Conservation (phyloP, 441 rosid species). For the Rhodomyrtus psidioides region DNA sequence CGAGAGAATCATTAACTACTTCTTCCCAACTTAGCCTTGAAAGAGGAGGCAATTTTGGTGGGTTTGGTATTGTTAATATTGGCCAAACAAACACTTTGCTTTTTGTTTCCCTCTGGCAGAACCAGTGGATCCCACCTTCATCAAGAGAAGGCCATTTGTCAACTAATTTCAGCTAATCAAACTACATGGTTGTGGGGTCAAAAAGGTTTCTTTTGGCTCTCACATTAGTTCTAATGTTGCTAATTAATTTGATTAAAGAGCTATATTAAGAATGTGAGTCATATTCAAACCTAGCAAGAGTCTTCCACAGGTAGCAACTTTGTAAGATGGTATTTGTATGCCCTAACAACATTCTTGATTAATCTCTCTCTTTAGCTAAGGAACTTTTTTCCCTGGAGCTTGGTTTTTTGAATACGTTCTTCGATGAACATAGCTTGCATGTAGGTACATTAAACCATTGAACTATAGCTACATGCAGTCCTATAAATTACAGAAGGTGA, state of each 20-base stretch:
- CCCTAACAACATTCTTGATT: background rate
- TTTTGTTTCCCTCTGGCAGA: background rate
- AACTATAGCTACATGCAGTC: background rate
- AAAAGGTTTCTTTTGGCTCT: background rate
- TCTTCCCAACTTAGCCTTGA: background rate
- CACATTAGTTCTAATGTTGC: background rate
- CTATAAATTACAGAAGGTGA: background rate
- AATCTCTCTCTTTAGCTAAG: background rate
- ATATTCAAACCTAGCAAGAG: background rate
- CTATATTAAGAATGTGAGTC: background rate
- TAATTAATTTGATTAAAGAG: background rate
- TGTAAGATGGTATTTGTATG: background rate
- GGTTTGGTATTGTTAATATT: background rate
- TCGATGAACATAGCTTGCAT: background rate
- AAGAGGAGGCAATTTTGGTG: background rate
- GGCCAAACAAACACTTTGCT: background rate
- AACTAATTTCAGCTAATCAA: background rate
- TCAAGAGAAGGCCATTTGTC: background rate
- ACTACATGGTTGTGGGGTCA: background rate
- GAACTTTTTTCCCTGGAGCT: background rate
- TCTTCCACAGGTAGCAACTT: background rate
- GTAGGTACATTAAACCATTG: background rate
- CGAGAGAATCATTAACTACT: background rate
- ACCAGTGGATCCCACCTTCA: background rate
- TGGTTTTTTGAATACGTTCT: background rate